phyloP scores from a whole-genome alignment of 1,284 basidiomycete genomes.

The Trametes sp. region DNA sequence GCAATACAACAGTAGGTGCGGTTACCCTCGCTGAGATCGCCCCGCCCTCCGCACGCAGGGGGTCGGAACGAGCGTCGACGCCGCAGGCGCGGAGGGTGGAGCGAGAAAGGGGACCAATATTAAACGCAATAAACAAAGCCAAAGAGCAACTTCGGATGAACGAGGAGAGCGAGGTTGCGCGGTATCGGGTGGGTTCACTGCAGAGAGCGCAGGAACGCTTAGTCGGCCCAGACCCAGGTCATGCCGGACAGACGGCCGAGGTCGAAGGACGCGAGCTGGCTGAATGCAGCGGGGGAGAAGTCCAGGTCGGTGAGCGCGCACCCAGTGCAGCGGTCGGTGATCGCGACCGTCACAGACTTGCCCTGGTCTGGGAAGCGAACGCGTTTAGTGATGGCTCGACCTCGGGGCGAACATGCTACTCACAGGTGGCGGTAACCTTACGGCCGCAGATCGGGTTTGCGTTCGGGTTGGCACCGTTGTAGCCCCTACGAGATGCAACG shows the following conservation, averaged over 20 bases:
- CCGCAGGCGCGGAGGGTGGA: conserved; percentile 36
- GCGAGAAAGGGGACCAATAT: conserved; percentile 24
- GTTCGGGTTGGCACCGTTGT: conserved; percentile 63
- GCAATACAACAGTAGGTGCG: conserved; percentile 31
- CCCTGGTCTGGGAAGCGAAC: conserved; percentile 52
- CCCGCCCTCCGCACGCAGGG: conserved; percentile 37
- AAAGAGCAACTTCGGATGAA: conserved; percentile 19
- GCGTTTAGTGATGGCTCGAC: neutral
- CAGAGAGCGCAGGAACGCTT: conserved; percentile 34
- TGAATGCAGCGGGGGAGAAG: conserved; percentile 65
- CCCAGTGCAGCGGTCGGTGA: conserved; percentile 69
- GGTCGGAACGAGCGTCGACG: conserved; percentile 28
- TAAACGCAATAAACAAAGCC: conserved; percentile 30
- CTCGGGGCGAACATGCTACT: conserved; percentile 35
- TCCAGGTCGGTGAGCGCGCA: conserved; percentile 62
- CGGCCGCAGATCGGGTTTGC: conserved; percentile 66
- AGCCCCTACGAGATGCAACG: conserved; percentile 52
- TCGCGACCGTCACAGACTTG: conserved; percentile 53
- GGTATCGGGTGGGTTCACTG: conserved; percentile 8
- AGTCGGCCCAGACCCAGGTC: conserved; percentile 53
- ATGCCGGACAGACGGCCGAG: conserved; percentile 62
- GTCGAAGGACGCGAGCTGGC: conserved; percentile 40
- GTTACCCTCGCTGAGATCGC: conserved; percentile 31
- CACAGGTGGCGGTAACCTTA: conserved; percentile 55
- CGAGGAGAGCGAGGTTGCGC: conserved; percentile 14